Percentiles rank a stretch among this genome's conserved stretches.
phyloP scores from a whole-genome alignment of 2,329 filamentous ascomycete species.

The Neonectria coccinea region DNA sequence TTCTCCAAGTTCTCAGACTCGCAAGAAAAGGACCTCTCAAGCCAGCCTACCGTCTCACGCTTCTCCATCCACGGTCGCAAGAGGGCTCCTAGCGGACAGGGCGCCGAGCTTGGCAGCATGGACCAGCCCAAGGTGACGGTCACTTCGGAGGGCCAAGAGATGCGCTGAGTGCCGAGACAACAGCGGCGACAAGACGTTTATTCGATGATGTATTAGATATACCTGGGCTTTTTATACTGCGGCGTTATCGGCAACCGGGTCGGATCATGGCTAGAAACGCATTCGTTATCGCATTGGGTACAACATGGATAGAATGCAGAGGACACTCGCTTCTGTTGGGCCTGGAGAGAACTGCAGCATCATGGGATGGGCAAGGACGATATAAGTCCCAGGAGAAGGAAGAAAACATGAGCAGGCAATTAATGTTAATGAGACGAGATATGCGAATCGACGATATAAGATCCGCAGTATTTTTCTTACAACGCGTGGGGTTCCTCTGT shows the following conservation, averaged over 20 bases:
- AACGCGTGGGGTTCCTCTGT: slow-evolving; percentile 6
- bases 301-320: slow-evolving; percentile 28
- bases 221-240: slow-evolving; percentile 39
- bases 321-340: slow-evolving; percentile 32
- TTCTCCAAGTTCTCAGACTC: slow-evolving; percentile 80
- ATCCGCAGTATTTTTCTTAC: not conserved
- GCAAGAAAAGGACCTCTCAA: slow-evolving; percentile 52
- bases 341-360: slow-evolving; percentile 16
- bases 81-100: slow-evolving; percentile 72
- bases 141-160: slow-evolving; percentile 44
- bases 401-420: slow-evolving; percentile 34
- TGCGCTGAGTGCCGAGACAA: slow-evolving; percentile 33
- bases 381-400: slow-evolving; percentile 25
- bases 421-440: slow-evolving; percentile 45
- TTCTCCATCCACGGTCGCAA: slow-evolving; percentile 80
- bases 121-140: slow-evolving; percentile 52
- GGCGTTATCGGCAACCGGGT: slow-evolving; percentile 44
- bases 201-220: slow-evolving; percentile 46
- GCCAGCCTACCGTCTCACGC: slow-evolving; percentile 59
- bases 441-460: slow-evolving; percentile 23
- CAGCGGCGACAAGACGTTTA: slow-evolving; percentile 18
- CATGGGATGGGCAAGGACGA: slow-evolving; percentile 13
- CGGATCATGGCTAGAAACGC: slow-evolving; percentile 40
- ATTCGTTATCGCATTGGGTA: slow-evolving; percentile 41
- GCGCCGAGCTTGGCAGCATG: slow-evolving; percentile 77